These are phyloP conservation scores for Themeda triandra DNA, from an alignment of 176 grass and related monocot genomes.

Conservation along the genomic window DNA sequence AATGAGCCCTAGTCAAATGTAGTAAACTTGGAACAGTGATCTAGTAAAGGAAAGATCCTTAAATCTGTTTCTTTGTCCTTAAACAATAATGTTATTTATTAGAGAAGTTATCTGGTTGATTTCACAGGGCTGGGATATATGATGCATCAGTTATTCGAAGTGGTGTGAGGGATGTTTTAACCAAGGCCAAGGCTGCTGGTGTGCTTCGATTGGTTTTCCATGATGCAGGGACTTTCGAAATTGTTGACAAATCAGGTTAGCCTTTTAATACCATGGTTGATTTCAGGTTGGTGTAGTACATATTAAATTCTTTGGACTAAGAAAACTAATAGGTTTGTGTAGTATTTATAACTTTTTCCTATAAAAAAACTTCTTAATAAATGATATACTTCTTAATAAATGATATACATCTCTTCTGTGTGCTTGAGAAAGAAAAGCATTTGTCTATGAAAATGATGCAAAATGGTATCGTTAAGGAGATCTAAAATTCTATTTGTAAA, in stretches of 20 bases:
- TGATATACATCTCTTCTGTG: not conserved
- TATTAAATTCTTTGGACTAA: not conserved
- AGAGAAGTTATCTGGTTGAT: not conserved
- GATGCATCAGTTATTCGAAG: constrained; percentile 62
- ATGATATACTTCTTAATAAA: not conserved
- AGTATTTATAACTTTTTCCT: too few species aligned
- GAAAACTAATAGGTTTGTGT: not conserved
- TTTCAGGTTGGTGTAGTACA: not conserved
- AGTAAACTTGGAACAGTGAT: not conserved
- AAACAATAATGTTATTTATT: not conserved
- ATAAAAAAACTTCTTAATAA: not conserved
- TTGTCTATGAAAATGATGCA: not conserved
- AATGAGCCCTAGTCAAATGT: not conserved
- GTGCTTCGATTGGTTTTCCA: constrained; percentile 93
- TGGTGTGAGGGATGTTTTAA: constrained; percentile 66
- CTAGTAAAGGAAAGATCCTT: not conserved
- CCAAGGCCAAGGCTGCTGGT: constrained; percentile 81
- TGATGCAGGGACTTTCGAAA: constrained; percentile 87
- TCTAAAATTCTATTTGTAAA: not conserved
- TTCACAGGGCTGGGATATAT: constrained; percentile 46
- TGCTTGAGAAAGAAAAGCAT: not conserved
- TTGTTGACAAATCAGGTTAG: constrained; percentile 73
- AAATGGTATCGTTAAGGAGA: not conserved
- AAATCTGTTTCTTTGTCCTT: constrained; percentile 20
- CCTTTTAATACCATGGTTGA: constrained; percentile 3